Base-by-base conservation (phyloP, 352 stramenopile genomes). In the Thalassiosira ordinaria region DNA sequence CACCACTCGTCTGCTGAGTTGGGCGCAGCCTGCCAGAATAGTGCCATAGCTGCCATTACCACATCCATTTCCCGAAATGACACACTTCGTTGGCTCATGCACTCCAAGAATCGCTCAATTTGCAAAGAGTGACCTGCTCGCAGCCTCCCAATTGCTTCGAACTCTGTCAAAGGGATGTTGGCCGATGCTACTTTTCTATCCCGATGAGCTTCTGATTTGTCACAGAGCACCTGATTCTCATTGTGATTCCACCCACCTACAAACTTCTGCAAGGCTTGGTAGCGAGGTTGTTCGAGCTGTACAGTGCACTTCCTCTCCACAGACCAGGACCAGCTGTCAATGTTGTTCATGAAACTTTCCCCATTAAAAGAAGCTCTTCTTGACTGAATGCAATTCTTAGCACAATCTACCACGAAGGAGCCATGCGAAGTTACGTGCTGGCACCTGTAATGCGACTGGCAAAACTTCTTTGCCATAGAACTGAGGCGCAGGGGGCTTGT, bases 391-490 rank as follows among this genome's bases (percentile, higher is more conserved):
- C 20, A 60, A 60, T 70, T 70, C 24, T 60, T 60, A 46, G 20
- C 44, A 59, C 46, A 39, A 60, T 70, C 46, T n/a, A 70, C 61
- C 26, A 70, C 46, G 60, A 70, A 70, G 7, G 41, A 60, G 26
- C 1, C 5, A 31, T 70, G 61, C 5, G 1, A 11, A 9, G 61
- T 70, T 6, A 70, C 39, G 29, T 70, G 61, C 27, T 60, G 41
- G n/a, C n/a, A n/a, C 13, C 33, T 69, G 41, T 70, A 70, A 46
- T 70, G 61, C 1, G 61, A 46, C 8, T 59, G 18, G 41, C 39
- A 56, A 39, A 18, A 60, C 9, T 37, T 55, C 44, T 70, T 70
- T 4, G 24, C 16, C 44, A 7, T 46, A 70, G 61, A 70, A 56
- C 20, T 60, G 20, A 70, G 41, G 4, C 13, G 9, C 4, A 70